These are phyloP conservation scores for Didymella pinodella DNA, from an alignment of 2,329 filamentous ascomycete genomes.

Conservation along the genomic window DNA sequence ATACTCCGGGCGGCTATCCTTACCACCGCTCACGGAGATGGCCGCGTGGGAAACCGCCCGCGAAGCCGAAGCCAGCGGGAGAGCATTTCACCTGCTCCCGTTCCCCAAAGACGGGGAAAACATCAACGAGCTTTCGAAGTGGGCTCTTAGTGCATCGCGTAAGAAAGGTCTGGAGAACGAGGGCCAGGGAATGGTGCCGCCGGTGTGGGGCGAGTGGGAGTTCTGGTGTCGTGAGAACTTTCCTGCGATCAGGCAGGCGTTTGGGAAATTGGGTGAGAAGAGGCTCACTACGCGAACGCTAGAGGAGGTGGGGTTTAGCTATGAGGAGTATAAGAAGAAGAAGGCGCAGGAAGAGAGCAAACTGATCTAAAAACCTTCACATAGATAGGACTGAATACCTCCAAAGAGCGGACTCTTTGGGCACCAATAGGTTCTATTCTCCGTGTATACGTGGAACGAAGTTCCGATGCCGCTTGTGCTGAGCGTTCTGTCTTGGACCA, in stretches of 20 bases:
- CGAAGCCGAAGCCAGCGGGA: constrained; percentile 57
- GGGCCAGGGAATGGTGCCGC: constrained; percentile 69
- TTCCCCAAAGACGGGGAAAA: constrained; percentile 72
- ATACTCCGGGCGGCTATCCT: constrained; percentile 72
- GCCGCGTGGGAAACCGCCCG: constrained; percentile 67
- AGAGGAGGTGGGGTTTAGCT: constrained; percentile 75
- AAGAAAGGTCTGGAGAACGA: constrained; percentile 53
- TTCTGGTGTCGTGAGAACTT: constrained; percentile 76
- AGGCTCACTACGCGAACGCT: constrained; percentile 67
- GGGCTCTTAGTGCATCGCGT: constrained; percentile 59
- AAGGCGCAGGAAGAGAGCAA: constrained; percentile 19
- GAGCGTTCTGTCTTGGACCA: too few species aligned
- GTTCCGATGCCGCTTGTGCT: too few species aligned
- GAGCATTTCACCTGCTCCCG: constrained; percentile 62
- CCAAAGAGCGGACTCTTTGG: too few species aligned
- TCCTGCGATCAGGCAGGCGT: constrained; percentile 74
- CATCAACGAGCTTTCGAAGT: constrained; percentile 73
- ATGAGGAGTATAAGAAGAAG: constrained; percentile 46
- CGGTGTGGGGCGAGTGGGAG: constrained; percentile 73
- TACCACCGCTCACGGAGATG: constrained; percentile 74
- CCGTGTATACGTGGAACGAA: too few species aligned
- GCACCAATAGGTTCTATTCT: too few species aligned
- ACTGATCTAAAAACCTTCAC: constrained; percentile 1
- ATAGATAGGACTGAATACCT: neutral
- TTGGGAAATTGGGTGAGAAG: constrained; percentile 69